phyloP scores from a whole-genome alignment of 306 rosid species.

The Pueraria montana region DNA sequence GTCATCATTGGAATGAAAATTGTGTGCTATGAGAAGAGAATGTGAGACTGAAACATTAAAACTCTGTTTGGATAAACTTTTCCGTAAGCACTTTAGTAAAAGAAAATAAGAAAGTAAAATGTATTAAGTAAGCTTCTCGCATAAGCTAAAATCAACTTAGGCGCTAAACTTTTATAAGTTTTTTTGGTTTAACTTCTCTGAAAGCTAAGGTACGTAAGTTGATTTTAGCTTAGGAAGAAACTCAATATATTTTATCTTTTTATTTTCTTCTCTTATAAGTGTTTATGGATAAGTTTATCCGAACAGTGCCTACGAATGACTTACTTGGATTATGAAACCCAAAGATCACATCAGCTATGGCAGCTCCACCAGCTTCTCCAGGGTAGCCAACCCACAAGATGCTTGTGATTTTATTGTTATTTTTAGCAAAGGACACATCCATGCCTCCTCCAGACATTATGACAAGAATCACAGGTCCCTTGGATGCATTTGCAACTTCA shows the following conservation, averaged over 20 bases:
- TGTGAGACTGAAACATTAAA: too few relatives aligned
- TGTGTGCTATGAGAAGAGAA: neutral
- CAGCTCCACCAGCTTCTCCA: slow-evolving; percentile 99
- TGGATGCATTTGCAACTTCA: slow-evolving; percentile 80
- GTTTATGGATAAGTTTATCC: neutral
- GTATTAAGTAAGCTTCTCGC: neutral
- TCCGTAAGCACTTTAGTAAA: neutral
- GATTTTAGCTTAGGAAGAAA: neutral
- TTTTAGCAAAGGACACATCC: slow-evolving; percentile 89
- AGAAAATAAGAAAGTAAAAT: neutral
- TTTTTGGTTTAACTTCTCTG: neutral
- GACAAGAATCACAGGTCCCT: slow-evolving; percentile 91
- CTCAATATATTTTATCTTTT: neutral
- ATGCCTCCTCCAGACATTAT: slow-evolving; percentile 98
- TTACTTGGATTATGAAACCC: slow-evolving; percentile 88
- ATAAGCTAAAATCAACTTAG: neutral
- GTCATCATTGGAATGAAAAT: slow-evolving; percentile 3
- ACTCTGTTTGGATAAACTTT: neutral
- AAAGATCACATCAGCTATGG: slow-evolving; percentile 89
- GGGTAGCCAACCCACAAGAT: slow-evolving; percentile 99
- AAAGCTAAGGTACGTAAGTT: neutral
- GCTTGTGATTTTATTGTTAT: slow-evolving; percentile 69
- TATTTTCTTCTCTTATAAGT: neutral
- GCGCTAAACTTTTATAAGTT: neutral
- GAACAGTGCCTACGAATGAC: neutral